Base-by-base conservation (phyloP, 352 stramenopile genomes). In the Phytopythium mirpurense region DNA sequence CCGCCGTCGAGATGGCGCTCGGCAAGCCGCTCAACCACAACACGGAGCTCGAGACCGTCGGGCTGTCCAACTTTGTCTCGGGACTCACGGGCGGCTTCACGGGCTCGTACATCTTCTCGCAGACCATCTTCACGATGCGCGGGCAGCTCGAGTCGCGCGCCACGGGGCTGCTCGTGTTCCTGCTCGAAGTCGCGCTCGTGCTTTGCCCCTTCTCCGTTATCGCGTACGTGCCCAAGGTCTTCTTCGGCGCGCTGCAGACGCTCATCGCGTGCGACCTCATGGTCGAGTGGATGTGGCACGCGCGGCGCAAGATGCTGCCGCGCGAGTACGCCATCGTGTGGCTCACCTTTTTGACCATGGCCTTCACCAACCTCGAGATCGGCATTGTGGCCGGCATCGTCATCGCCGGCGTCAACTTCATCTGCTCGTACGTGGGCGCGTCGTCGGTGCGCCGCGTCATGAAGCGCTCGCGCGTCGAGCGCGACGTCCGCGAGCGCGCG, bases 31-130 rank as follows among this genome's bases (percentile, higher is more conserved):
- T 99, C 18, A 80, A 98, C 64, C 97, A 98, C 78, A 97, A 99
- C 71, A 72, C 95, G 60, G 97, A 99, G 48, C 69, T 97, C 16
- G 83, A 94, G 53, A 98, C 91, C 27, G 96, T 99, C 8, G 97
- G 97, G 1, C 74, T 98, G 24, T 98, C 87, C 42, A 99, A 99
- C 72, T 70, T 99, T 18, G 62, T 99, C 15, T 98, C 88, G 26
- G 97, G 97, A 6, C 47, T 98, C 35, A 89, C 86, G 0, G 96
- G 97, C 19, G 97, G 97, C 37, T 99, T 98, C 65, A 99, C 96
- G 6, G 97, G 97, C 7, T 98, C 83, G 24, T 99, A 99, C 70
- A 99, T 99, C 62, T 99, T 99, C 68, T 98, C 86, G 24, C 97
- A 99, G 78, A 99, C 95, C 36, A 93, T 95, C 51, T 93, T 95